These are phyloP conservation scores for Carnegiea gigantea DNA, from an alignment of 179 eudicot species.

Conservation along the genomic window DNA sequence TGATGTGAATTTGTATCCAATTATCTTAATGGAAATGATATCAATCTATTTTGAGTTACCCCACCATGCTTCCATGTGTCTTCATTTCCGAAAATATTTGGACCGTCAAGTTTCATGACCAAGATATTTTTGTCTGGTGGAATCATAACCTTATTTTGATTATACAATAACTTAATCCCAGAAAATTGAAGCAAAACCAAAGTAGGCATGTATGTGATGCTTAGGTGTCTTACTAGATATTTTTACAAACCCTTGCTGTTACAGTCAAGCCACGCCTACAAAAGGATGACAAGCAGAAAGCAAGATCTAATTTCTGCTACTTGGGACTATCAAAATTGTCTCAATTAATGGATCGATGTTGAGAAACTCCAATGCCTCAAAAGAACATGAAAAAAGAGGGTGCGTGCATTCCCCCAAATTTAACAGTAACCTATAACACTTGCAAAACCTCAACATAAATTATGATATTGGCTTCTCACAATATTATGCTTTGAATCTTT, in stretches of 20 bases:
- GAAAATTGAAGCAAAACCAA: background rate
- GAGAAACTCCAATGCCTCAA: background rate
- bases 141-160: background rate
- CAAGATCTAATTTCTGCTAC: background rate
- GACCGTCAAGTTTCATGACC: background rate
- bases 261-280: background rate
- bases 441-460: background rate
- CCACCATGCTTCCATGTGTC: slow-evolving; percentile 31
- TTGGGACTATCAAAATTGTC: background rate
- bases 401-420: background rate
- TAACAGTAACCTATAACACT: background rate
- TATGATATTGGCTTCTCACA: background rate
- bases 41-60: slow-evolving; percentile 13
- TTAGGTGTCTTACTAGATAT: background rate
- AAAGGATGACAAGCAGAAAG: background rate
- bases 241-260: background rate
- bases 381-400: background rate
- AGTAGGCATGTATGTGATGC: background rate
- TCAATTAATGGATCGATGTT: background rate
- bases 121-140: background rate
- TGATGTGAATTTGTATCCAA: slow-evolving; percentile 25
- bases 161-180: background rate
- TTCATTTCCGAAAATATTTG: slow-evolving; percentile 11
- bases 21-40: slow-evolving; percentile 17
- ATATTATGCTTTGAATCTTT: too few species aligned